Percentiles rank a stretch among this genome's conserved stretches.
Evolutionary conservation across 2,329 filamentous ascomycete species (phyloP).

Genomic region (Monosporascus sp.): DNA sequence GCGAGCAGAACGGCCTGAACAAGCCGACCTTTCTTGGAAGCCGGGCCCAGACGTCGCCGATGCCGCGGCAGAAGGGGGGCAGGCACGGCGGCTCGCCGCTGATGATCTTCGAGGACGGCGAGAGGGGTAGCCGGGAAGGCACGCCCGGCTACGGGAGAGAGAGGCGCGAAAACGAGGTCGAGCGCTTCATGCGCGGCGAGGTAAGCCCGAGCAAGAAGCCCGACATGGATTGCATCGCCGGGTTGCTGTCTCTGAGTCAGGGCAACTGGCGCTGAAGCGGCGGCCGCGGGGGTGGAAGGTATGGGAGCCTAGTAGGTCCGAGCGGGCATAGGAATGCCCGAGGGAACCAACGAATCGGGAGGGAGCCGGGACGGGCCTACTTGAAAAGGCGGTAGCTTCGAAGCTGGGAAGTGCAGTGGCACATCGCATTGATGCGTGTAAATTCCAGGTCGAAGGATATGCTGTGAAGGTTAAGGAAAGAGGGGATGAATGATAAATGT

Average conservation of each 20-base stretch:
- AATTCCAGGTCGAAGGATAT: too few relatives aligned
- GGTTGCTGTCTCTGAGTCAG: constrained; percentile 82
- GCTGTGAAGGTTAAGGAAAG: too few relatives aligned
- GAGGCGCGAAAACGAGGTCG: constrained; percentile 55
- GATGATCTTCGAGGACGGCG: constrained; percentile 50
- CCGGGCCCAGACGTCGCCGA: constrained; percentile 36
- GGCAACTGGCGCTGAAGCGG: constrained; percentile 72
- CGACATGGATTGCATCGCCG: constrained; percentile 85
- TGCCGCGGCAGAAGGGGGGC: constrained; percentile 18
- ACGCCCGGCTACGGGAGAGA: background rate
- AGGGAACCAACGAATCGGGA: too few relatives aligned
- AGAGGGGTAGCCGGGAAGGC: constrained; percentile 13
- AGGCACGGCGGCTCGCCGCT: constrained; percentile 22
- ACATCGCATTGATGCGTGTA: too few relatives aligned
- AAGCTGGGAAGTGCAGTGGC: too few relatives aligned
- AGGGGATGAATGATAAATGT: too few relatives aligned
- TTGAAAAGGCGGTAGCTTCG: too few relatives aligned
- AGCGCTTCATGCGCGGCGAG: constrained; percentile 65
- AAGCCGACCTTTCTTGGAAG: constrained; percentile 23
- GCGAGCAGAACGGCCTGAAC: constrained; percentile 32
- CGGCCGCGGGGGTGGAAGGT: background rate
- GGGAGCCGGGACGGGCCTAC: too few relatives aligned
- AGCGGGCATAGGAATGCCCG: background rate
- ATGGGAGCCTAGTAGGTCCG: background rate
- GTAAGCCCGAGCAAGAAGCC: constrained; percentile 66